Evolutionary conservation across 2,329 filamentous ascomycete species (phyloP).

Genomic region (Dryadomyces sulphureus): DNA sequence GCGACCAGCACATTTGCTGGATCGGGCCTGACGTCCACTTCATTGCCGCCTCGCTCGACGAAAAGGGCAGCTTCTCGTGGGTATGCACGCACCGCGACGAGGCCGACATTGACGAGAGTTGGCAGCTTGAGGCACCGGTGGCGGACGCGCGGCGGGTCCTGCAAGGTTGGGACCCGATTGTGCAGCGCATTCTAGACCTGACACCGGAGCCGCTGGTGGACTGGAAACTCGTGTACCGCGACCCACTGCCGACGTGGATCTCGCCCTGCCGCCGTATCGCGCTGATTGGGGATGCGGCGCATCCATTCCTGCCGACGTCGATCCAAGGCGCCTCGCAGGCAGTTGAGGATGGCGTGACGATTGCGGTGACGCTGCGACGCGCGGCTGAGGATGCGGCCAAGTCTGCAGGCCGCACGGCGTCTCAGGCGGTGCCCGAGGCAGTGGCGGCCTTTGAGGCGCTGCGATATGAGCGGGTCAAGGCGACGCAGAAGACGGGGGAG

Average conservation of each 20-base stretch:
- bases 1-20: conserved; percentile 37
- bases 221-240: conserved; percentile 25
- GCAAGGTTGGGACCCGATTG: conserved; percentile 32
- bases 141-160: conserved; percentile 25
- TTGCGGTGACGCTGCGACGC: conserved; percentile 21
- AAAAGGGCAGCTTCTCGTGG: conserved; percentile 37
- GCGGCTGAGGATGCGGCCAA: not conserved
- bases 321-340: conserved; percentile 30
- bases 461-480: conserved; percentile 17
- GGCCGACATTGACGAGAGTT: conserved; percentile 30
- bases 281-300: conserved; percentile 33
- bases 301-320: conserved; percentile 31
- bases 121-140: conserved; percentile 25
- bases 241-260: conserved; percentile 26
- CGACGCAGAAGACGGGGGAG: conserved; percentile 18
- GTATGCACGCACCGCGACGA: conserved; percentile 33
- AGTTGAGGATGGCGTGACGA: conserved; percentile 32
- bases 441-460: conserved; percentile 16
- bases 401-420: not conserved
- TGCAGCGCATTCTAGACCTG: conserved; percentile 25
- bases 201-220: conserved; percentile 25
- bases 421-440: not conserved
- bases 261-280: conserved; percentile 24
- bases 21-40: conserved; percentile 37
- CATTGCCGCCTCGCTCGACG: conserved; percentile 34